Percentiles rank a stretch among this genome's conserved stretches.
Conservation (phyloP, 1,284 basidiomycete genomes). For the Porogramme epimiltina region DNA sequence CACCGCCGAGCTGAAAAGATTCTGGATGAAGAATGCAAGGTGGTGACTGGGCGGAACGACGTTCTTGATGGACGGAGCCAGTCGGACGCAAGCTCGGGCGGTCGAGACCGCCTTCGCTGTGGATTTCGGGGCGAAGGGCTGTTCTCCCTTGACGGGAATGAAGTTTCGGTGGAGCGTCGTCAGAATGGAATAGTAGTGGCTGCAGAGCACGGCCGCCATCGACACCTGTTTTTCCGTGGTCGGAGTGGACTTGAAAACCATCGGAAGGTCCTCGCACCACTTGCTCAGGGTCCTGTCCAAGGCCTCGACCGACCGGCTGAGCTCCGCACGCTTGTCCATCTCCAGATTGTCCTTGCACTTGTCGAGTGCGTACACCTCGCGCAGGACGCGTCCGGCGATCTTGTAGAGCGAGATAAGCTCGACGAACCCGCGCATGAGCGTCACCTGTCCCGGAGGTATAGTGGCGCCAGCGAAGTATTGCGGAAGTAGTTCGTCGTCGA, state of each 20-base stretch:
- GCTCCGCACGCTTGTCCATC: constrained; percentile 68
- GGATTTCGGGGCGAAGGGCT: constrained; percentile 64
- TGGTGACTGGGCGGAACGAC: constrained; percentile 87
- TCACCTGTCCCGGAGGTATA: constrained; percentile 55
- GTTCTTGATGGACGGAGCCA: constrained; percentile 84
- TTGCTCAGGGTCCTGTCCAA: constrained; percentile 75
- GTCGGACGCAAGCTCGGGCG: constrained; percentile 79
- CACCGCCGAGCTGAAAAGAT: constrained; percentile 88
- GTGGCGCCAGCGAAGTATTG: constrained; percentile 69
- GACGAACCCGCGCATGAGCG: constrained; percentile 80
- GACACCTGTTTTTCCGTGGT: constrained; percentile 78
- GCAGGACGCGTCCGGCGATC: constrained; percentile 81
- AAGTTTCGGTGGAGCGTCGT: constrained; percentile 90
- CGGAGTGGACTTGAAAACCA: constrained; percentile 70
- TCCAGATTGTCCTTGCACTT: constrained; percentile 74
- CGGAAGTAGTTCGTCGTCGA: constrained; percentile 77
- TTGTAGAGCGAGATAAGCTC: constrained; percentile 78
- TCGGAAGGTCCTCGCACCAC: constrained; percentile 81
- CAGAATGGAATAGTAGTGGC: constrained; percentile 87
- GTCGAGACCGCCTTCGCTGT: constrained; percentile 78
- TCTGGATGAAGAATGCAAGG: constrained; percentile 89
- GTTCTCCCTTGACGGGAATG: constrained; percentile 72
- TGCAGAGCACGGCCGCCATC: constrained; percentile 86
- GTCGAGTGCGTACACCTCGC: constrained; percentile 79
- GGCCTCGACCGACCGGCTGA: constrained; percentile 74